phyloP scores from a whole-genome alignment of 1,139 yeast genomes.

The Taphrina confusa region DNA sequence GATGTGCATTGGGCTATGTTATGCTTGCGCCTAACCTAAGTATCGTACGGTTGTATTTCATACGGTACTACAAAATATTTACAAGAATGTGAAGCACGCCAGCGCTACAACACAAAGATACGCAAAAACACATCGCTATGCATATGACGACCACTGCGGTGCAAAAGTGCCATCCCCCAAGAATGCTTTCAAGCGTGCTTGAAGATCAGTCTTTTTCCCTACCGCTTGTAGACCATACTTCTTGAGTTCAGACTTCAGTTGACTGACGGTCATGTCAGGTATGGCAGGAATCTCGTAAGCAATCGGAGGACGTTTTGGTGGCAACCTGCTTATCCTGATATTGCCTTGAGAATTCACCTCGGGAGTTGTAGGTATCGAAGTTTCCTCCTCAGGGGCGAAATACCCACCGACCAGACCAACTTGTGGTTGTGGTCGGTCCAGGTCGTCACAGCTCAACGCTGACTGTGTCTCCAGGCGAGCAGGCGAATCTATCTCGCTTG shows the following conservation, averaged over 20 bases:
- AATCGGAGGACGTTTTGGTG: slow-evolving; percentile 8
- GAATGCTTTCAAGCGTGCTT: slow-evolving; percentile 4
- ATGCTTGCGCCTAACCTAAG: too few species aligned
- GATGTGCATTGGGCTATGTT: too few species aligned
- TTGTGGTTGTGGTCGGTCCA: slow-evolving; percentile 10
- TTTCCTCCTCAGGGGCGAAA: slow-evolving; percentile 6
- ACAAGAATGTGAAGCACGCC: neutral
- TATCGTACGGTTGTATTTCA: too few species aligned
- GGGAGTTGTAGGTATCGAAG: neutral
- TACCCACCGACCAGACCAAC: slow-evolving; percentile 18
- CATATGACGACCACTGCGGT: neutral
- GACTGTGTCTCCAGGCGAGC: neutral
- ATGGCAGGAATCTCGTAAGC: slow-evolving; percentile 21
- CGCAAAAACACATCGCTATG: neutral
- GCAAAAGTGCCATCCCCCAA: neutral
- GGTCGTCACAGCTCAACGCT: neutral
- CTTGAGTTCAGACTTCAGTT: slow-evolving; percentile 23
- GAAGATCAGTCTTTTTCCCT: slow-evolving; percentile 24
- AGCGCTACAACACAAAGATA: too few species aligned
- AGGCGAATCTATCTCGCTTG: neutral
- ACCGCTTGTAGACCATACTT: slow-evolving; percentile 11
- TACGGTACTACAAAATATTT: neutral
- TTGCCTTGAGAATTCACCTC: slow-evolving; percentile 25
- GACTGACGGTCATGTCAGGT: slow-evolving; percentile 30
- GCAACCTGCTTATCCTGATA: slow-evolving; percentile 18